Evolutionary conservation across 23 red algal species (phyloP), one percentile per base, ranked within the genome.

Genomic region (Gracilariopsis chorda): DNA sequence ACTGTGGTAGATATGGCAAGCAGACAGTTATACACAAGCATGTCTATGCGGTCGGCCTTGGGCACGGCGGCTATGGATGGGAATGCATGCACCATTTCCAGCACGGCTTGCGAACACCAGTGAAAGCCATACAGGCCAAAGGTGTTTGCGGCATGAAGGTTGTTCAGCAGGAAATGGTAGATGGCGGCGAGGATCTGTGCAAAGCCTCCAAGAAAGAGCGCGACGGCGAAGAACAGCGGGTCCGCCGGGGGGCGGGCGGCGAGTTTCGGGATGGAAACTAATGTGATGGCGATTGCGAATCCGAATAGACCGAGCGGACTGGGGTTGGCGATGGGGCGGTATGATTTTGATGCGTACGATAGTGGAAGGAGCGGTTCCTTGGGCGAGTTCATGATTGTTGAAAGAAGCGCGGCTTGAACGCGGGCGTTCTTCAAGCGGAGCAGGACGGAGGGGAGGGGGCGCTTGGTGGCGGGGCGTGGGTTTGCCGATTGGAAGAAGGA

Each of bases 111-210:
- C 8, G 62, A 30, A 2, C 35, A 17, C 62, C 62, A 68, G 32
- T 68, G 62, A 25, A 68, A 68, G 62, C 62, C 62, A 36, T 39
- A 68, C 28, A 68, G 62, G 16, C 33, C 62, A 68, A 68, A 68
- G 16, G 62, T 68, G 33, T 68, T 68, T 30, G 34, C 62, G 62
- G 62, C 62, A 19, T 68, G 62, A 12, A 68, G 4, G 33, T 68
- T 68, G 62, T 68, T 68, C 13, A 68, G 33, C 62, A 68, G 17
- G 33, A 68, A 68, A 25, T 68, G 62, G 33, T 40, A 40, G 33
- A 39, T 39, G 4, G 62, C 32, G 16, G 62, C 62, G 27, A 68
- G 41, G 17, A 68, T 9, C 62, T 68, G 62, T 25, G 62, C 62
- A 68, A 68, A 68, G 32, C 62, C 41, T 30, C 62, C 62, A 12